Conservation (phyloP, 2,329 filamentous ascomycete genomes). For the Ilyonectria robusta region DNA sequence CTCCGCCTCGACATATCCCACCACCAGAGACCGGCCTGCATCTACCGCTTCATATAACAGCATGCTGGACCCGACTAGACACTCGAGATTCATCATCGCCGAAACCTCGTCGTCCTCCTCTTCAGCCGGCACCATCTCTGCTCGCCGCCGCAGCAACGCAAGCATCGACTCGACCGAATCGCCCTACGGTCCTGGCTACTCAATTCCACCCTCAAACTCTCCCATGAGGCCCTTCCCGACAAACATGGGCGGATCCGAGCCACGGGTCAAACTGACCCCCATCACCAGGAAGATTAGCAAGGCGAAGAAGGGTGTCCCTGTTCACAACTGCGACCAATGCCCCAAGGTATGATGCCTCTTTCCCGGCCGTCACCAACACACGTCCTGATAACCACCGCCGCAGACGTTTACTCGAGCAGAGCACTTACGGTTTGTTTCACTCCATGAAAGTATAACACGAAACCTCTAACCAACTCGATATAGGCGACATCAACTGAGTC, state of each 20-base stretch:
- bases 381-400: conserved; percentile 20
- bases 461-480: conserved; percentile 41
- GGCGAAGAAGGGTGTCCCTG: conserved; percentile 72
- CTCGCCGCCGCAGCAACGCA: conserved; percentile 60
- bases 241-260: conserved; percentile 51
- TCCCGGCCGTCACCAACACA: conserved; percentile 1
- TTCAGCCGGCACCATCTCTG: conserved; percentile 47
- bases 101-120: conserved; percentile 43
- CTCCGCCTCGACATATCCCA: conserved; percentile 58
- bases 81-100: conserved; percentile 45
- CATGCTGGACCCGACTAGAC: conserved; percentile 53
- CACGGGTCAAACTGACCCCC: conserved; percentile 67
- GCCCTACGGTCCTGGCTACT: conserved; percentile 46
- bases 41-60: conserved; percentile 52
- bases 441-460: conserved; percentile 4
- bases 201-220: conserved; percentile 45
- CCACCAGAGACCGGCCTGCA: conserved; percentile 50
- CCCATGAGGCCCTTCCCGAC: conserved; percentile 59
- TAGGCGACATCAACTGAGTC: conserved; percentile 74
- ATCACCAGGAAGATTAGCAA: conserved; percentile 71
- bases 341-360: conserved; percentile 60
- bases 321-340: conserved; percentile 68
- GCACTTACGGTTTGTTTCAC: conserved; percentile 67
- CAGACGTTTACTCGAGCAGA: conserved; percentile 75
- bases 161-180: conserved; percentile 67